Percentiles rank a stretch among this genome's conserved stretches.
These are phyloP conservation scores for Hippophae rhamnoides DNA, from an alignment of 306 rosid genomes.

Conservation along the genomic window DNA sequence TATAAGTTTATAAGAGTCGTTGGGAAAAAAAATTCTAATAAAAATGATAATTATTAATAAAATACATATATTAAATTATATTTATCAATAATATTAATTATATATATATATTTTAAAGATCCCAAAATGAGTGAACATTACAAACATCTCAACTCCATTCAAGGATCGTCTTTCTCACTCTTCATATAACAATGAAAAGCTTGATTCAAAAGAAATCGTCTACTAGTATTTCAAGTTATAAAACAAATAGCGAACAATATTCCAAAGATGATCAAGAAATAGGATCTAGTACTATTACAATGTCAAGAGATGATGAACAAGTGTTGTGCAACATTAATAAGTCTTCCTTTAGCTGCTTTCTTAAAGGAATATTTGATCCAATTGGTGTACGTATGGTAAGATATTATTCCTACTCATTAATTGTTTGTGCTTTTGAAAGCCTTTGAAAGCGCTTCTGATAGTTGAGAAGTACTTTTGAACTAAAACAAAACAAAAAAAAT, in stretches of 20 bases:
- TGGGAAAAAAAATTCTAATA: too few relatives aligned
- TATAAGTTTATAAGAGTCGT: too few relatives aligned
- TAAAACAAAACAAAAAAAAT: not conserved
- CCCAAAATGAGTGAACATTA: conserved; percentile 5
- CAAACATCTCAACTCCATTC: conserved; percentile 11
- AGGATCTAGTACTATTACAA: conserved; percentile 15
- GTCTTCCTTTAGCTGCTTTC: conserved; percentile 14
- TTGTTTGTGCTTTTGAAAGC: not conserved
- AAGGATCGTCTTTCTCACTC: not conserved
- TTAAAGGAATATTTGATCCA: conserved; percentile 17
- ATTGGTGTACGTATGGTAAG: conserved; percentile 51
- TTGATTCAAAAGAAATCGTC: conserved; percentile 37
- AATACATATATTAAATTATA: too few relatives aligned
- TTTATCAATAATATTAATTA: too few relatives aligned
- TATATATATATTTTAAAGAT: not conserved
- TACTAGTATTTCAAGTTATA: conserved; percentile 25
- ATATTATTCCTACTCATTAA: not conserved
- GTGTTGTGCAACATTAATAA: conserved; percentile 9
- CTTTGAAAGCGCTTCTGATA: not conserved
- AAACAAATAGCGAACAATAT: conserved; percentile 27
- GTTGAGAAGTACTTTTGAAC: not conserved
- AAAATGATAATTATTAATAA: too few relatives aligned
- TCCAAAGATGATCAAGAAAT: conserved; percentile 45
- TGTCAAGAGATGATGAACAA: conserved; percentile 17
- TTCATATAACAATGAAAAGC: conserved; percentile 30